Percentiles rank a stretch among this genome's conserved stretches.
phyloP scores from a whole-genome alignment of 176 grass and related monocot genomes.

The Phyllostachys edulis region DNA sequence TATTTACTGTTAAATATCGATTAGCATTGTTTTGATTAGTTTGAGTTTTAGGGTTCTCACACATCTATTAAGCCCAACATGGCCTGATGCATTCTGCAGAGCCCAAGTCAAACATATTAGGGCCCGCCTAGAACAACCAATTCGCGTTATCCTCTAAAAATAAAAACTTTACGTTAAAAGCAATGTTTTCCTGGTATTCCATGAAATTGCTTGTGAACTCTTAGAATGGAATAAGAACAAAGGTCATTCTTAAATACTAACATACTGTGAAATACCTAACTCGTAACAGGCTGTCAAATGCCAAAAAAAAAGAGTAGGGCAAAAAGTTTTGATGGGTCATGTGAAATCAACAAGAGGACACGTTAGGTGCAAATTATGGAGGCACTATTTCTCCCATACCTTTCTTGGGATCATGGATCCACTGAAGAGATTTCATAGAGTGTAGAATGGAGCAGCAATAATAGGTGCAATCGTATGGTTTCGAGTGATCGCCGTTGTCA shows the following conservation, averaged over 20 bases:
- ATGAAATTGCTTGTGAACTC: not conserved
- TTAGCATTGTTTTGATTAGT: no score
- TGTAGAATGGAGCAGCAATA: slow-evolving; percentile 91
- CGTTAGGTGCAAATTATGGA: slow-evolving; percentile 17
- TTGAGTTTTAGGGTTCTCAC: no score
- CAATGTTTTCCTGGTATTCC: not conserved
- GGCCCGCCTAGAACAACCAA: no score
- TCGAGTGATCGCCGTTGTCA: slow-evolving; percentile 89
- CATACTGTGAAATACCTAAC: not conserved
- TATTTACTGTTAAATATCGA: no score
- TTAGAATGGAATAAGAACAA: slow-evolving; percentile 2
- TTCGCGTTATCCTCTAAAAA: no score
- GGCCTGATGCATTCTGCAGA: no score
- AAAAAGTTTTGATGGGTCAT: not conserved
- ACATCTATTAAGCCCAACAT: no score
- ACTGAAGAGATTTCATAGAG: slow-evolving; percentile 91
- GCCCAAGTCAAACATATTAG: no score
- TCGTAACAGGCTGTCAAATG: not conserved
- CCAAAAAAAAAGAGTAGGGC: not conserved
- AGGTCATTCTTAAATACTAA: not conserved
- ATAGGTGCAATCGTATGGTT: slow-evolving; percentile 90
- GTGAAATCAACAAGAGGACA: not conserved
- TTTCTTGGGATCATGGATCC: slow-evolving; percentile 88
- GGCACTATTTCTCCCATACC: slow-evolving; percentile 53
- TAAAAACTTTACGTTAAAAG: not conserved